Evolutionary conservation across 345 rosid genomes (phyloP).

Genomic region (Populus davidiana): DNA sequence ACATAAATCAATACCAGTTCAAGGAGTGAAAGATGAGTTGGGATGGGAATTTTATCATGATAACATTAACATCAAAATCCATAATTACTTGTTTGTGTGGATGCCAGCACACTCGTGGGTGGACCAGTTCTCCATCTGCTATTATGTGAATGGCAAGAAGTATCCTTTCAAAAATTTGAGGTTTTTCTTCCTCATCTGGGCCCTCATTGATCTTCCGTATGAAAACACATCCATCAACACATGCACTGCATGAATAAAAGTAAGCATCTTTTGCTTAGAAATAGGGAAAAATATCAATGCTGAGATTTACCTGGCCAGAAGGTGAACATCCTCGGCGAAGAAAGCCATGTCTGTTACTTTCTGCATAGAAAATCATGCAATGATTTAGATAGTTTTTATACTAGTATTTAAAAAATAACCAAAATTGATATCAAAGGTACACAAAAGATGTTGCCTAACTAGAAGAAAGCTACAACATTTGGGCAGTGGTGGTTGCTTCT

Average conservation of each 20-base stretch:
- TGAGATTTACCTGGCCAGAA: slow-evolving; percentile 72
- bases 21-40: neutral
- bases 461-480: neutral
- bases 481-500: neutral
- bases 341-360: slow-evolving; percentile 90
- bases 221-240: slow-evolving; percentile 70
- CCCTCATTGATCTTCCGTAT: slow-evolving; percentile 82
- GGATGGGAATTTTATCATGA: neutral
- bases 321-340: slow-evolving; percentile 89
- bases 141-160: slow-evolving; percentile 63
- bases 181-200: slow-evolving; percentile 65
- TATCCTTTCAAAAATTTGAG: slow-evolving; percentile 60
- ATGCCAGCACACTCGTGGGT: slow-evolving; percentile 94
- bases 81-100: slow-evolving; percentile 77
- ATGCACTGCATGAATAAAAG: slow-evolving; percentile 44
- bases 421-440: neutral
- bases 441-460: neutral
- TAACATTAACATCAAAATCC: neutral
- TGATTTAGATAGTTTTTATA: neutral
- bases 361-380: slow-evolving; percentile 35
- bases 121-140: slow-evolving; percentile 48
- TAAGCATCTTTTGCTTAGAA: slow-evolving; percentile 9
- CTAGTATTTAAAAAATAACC: neutral
- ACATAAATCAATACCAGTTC: neutral
- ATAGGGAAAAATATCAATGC: neutral